These are phyloP conservation scores for Carpinus viminea DNA, from an alignment of 306 rosid species.

Conservation along the genomic window DNA sequence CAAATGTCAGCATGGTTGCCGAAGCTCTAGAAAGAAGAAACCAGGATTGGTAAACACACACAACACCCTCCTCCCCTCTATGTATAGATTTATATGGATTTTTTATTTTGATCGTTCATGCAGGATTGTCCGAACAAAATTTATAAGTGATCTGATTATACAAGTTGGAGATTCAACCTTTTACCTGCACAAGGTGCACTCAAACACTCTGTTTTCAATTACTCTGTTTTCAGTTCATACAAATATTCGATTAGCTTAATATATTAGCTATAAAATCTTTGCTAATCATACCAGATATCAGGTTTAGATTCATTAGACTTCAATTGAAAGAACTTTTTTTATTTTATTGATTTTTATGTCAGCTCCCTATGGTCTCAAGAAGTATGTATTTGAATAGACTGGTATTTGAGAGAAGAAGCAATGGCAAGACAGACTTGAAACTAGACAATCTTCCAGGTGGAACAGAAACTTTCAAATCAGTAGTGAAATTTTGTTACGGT, in stretches of 20 bases:
- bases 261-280: neutral
- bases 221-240: neutral
- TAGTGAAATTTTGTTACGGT: constrained; percentile 83
- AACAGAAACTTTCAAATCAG: constrained; percentile 48
- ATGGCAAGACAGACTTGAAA: constrained; percentile 38
- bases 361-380: constrained; percentile 78
- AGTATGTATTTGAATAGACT: constrained; percentile 73
- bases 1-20: constrained; percentile 46
- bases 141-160: constrained; percentile 52
- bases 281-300: neutral
- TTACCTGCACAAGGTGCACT: constrained; percentile 78
- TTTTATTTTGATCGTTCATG: constrained; percentile 5
- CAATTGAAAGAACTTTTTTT: neutral
- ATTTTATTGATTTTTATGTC: constrained; percentile 5
- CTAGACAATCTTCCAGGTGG: constrained; percentile 77
- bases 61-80: neutral
- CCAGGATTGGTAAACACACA: constrained; percentile 51
- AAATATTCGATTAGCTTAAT: neutral
- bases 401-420: constrained; percentile 49
- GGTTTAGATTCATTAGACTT: constrained; percentile 3
- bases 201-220: neutral
- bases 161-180: constrained; percentile 68
- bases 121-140: constrained; percentile 60
- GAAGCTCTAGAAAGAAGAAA: constrained; percentile 53
- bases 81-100: neutral